Base-by-base conservation (phyloP, 495 filamentous ascomycete genomes). In the Penicillium antarcticum region DNA sequence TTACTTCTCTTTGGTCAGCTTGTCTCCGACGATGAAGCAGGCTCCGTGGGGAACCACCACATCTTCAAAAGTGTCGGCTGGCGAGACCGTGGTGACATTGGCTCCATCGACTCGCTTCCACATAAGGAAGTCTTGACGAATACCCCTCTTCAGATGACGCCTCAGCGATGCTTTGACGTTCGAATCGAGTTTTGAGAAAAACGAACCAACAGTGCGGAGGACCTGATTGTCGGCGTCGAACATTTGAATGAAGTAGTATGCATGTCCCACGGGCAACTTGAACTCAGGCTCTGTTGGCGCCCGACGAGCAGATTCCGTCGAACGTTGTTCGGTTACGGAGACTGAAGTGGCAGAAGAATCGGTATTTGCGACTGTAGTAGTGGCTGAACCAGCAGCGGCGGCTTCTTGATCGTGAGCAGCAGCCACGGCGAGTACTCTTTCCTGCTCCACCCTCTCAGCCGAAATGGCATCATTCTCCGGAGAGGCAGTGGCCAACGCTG, bases 201-300 rank as follows among this genome's bases (percentile, higher is more conserved):
- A 74, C 7, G 69, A 72, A 17, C 71, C 89, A 17, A 87, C 79
- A 2, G 80, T 82, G 17, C 61, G 64, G 3, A 76, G 60, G 1
- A 57, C 61, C 52, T 74, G 77, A n/a, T 60, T 65, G 17, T 80
- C 73, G 26, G 63, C 63, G 48, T 80, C 79, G 42, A 83, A 82
- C 19, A 73, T 50, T 60, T 78, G 77, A 42, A 77, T 71, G 50
- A 78, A 78, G 51, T 77, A 76, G 43, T 78, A 80, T 4, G 70
- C 63, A 42, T 76, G 68, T 1, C 65, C 66, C 16, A 73, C 63
- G 11, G 69, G 70, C 21, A 66, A 33, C 3, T 52, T 44, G 4
- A 64, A 56, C 11, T 57, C 54, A 7, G 60, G 5, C 10, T 58
- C 51, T 1, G 39, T 14, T 8, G 39, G 23, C 8, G 17, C 8